Base-by-base conservation (phyloP, 2,329 filamentous ascomycete genomes). In the Fusarium albosuccineum region DNA sequence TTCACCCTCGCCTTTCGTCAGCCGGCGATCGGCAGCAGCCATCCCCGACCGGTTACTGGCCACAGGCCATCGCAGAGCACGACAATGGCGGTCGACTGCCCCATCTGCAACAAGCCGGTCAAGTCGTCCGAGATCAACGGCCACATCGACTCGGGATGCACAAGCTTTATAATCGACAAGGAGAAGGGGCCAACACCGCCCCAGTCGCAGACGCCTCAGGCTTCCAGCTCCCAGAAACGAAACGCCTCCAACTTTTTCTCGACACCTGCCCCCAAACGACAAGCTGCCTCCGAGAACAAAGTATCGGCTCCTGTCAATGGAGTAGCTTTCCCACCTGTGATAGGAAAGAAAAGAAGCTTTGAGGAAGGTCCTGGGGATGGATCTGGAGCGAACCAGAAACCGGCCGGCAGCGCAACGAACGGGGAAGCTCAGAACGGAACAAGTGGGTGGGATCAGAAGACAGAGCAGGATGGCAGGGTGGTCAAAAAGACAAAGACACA, bases 111-210 rank as follows among this genome's bases (percentile, higher is more conserved):
- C 74, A 91, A 91, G 72, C 82, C 85, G 57, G 92, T 96, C 73
- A 90, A 87, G 68, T 81, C 90, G 68, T 82, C 82, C 74, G 87
- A 91, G 70, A 98, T 98, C 83, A 98, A 98, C 80, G 85, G 86
- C 70, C 95, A 98, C 79, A 89, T 98, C 75, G 96, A 98, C 81
- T 95, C 93, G 30, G 87, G 87, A 67, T 98, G 95, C 81, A 79
- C 86, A 62, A 84, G 82, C 36, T 90, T 90, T 75, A 77, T 96
- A 66, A 81, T 91, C 75, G 87, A 89, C 61, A 75, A 82, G 70
- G 71, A 76, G 9, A 74, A 75, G 29, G 75, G 67, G 46, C 78
- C 72, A 5, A 70, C 75, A 55, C 71, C 71, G 16, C 71, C 71
- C 10, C 72, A 73, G 48, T 78, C 74, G 44, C 74, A 74, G 60